Conservation (phyloP, 78 protist genomes). For the Trichosphaerium sp. region DNA sequence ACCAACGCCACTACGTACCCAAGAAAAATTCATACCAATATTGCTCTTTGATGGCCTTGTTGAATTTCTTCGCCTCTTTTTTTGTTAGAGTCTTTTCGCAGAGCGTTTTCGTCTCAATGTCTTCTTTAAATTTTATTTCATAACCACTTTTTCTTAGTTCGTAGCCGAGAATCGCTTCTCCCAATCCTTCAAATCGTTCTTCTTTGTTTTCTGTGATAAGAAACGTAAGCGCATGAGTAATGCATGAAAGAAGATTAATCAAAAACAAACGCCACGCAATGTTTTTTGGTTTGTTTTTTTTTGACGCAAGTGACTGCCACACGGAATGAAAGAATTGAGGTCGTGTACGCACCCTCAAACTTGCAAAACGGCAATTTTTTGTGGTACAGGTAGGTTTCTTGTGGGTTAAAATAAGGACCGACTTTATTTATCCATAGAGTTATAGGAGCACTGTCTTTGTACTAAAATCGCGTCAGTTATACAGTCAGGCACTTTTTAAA, state of each 20-base stretch:
- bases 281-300: too few species aligned
- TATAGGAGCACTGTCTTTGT: slow-evolving; percentile 31
- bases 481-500: too few species aligned
- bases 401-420: slow-evolving; percentile 81
- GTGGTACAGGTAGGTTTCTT: slow-evolving; percentile 84
- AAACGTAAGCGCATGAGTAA: too few species aligned
- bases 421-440: slow-evolving; percentile 59
- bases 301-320: too few species aligned
- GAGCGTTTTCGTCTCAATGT: background rate
- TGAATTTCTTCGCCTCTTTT: slow-evolving; percentile 4
- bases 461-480: slow-evolving; percentile 1
- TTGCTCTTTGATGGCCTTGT: slow-evolving; percentile 11
- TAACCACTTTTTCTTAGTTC: slow-evolving; percentile 34
- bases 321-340: too few species aligned
- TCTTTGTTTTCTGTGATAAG: background rate
- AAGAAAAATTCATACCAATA: background rate
- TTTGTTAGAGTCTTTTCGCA: slow-evolving; percentile 11
- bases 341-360: too few species aligned
- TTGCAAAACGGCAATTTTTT: too few species aligned
- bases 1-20: background rate
- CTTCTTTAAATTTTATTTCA: background rate
- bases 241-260: too few species aligned
- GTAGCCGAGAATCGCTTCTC: slow-evolving; percentile 72
- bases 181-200: slow-evolving; percentile 36
- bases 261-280: too few species aligned